phyloP scores from a whole-genome alignment of 2,329 filamentous ascomycete genomes.

The Cadophora sp. region DNA sequence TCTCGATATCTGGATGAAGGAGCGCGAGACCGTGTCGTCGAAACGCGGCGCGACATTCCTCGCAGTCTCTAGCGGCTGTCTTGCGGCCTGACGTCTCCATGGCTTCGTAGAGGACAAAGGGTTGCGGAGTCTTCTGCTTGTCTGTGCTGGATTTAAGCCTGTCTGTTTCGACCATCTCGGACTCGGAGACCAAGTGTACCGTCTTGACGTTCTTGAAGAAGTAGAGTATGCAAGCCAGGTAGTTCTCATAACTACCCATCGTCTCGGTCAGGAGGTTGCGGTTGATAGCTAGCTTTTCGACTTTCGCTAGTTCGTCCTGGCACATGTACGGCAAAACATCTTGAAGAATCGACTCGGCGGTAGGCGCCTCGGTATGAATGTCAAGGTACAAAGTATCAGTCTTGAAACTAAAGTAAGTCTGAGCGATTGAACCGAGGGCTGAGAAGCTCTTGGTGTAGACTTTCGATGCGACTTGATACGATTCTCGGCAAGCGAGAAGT shows the following conservation, averaged over 20 bases:
- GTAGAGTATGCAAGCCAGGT: constrained; percentile 13
- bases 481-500: constrained; percentile 13
- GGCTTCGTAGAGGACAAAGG: not conserved
- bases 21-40: not conserved
- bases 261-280: constrained; percentile 3
- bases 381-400: constrained; percentile 12
- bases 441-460: constrained; percentile 16
- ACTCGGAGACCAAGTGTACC: not conserved
- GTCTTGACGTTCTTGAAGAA: constrained; percentile 17
- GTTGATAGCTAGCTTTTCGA: constrained; percentile 13
- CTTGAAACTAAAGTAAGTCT: constrained; percentile 16
- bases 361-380: not conserved
- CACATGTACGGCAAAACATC: constrained; percentile 18
- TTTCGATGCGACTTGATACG: constrained; percentile 4
- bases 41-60: not conserved
- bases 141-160: not conserved
- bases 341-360: constrained; percentile 7
- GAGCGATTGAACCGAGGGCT: constrained; percentile 8
- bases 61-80: not conserved
- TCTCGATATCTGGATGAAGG: not conserved
- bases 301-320: constrained; percentile 12
- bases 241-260: constrained; percentile 13
- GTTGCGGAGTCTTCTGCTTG: not conserved
- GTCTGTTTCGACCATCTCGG: not conserved
- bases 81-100: not conserved